Percentiles rank a stretch among this genome's conserved stretches.
Conservation (phyloP, 2,329 filamentous ascomycete genomes). For the Lasiodiplodia theobromae region DNA sequence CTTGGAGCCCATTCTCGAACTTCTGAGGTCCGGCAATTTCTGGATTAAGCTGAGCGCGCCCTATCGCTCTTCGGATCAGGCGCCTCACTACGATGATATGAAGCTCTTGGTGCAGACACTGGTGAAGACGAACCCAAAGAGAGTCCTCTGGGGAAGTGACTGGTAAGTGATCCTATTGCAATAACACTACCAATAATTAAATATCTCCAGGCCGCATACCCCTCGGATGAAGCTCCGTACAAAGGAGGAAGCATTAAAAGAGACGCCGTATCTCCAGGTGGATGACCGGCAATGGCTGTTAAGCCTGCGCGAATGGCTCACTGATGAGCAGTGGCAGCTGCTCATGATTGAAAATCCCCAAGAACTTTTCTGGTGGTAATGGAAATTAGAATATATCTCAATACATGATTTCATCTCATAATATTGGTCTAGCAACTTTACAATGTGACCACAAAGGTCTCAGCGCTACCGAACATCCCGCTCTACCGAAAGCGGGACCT, state of each 20-base stretch:
- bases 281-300: constrained; percentile 40
- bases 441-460: too few relatives aligned
- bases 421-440: too few relatives aligned
- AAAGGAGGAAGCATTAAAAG: constrained; percentile 43
- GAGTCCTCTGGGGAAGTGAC: constrained; percentile 50
- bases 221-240: constrained; percentile 48
- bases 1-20: constrained; percentile 40
- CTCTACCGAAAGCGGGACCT: too few relatives aligned
- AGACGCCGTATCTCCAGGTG: constrained; percentile 39
- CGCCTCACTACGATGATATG: constrained; percentile 44
- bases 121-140: constrained; percentile 43
- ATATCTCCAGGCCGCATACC: constrained; percentile 44
- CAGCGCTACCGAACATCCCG: too few relatives aligned
- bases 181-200: not conserved
- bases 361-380: constrained; percentile 18
- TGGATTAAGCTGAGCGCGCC: constrained; percentile 51
- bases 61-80: constrained; percentile 44
- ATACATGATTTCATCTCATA: too few relatives aligned
- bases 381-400: not conserved
- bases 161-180: constrained; percentile 36
- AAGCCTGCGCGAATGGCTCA: constrained; percentile 38
- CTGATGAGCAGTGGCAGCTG: constrained; percentile 32
- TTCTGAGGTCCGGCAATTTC: constrained; percentile 42
- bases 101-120: constrained; percentile 41
- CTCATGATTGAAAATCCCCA: constrained; percentile 31